These are phyloP conservation scores for Calycina marina DNA, from an alignment of 2,329 filamentous ascomycete genomes.

Conservation along the genomic window DNA sequence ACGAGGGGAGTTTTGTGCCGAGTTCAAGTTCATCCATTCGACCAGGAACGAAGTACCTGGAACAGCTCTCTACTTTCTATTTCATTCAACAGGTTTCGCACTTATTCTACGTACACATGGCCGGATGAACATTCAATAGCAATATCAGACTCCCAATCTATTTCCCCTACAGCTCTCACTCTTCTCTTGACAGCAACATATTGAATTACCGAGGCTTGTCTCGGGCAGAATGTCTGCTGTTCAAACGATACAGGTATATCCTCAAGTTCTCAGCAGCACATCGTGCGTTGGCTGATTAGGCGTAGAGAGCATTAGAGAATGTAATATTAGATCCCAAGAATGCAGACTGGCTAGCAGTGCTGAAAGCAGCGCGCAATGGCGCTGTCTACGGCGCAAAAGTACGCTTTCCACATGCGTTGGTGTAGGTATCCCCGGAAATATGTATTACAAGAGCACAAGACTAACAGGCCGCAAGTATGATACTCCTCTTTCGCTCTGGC, in stretches of 20 bases:
- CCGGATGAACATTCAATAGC: too few species aligned
- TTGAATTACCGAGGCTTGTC: constrained; percentile 16
- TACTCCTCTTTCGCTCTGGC: constrained; percentile 88
- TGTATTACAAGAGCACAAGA: not conserved
- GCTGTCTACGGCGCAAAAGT: constrained; percentile 95
- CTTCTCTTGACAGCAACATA: too few species aligned
- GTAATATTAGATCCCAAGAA: constrained; percentile 72
- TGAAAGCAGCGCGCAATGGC: constrained; percentile 94
- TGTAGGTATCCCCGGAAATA: constrained; percentile 34
- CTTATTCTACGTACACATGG: too few species aligned
- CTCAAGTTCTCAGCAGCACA: not conserved
- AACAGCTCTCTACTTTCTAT: too few species aligned
- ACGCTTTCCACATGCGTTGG: constrained; percentile 92
- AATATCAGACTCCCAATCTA: too few species aligned
- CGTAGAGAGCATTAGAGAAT: constrained; percentile 43
- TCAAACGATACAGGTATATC: constrained; percentile 17
- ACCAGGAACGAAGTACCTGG: too few species aligned
- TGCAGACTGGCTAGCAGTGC: constrained; percentile 67
- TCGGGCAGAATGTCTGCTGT: constrained; percentile 15
- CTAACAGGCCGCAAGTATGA: constrained; percentile 48
- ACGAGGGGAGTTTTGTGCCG: too few species aligned
- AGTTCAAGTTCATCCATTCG: too few species aligned
- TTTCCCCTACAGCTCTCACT: too few species aligned
- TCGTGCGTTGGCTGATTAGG: constrained; percentile 6
- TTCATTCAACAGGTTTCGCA: too few species aligned